Percentiles rank a stretch among this genome's conserved stretches.
These are phyloP conservation scores for Serendipita indica DNA, from an alignment of 768 basidiomycete genomes.

Conservation along the genomic window DNA sequence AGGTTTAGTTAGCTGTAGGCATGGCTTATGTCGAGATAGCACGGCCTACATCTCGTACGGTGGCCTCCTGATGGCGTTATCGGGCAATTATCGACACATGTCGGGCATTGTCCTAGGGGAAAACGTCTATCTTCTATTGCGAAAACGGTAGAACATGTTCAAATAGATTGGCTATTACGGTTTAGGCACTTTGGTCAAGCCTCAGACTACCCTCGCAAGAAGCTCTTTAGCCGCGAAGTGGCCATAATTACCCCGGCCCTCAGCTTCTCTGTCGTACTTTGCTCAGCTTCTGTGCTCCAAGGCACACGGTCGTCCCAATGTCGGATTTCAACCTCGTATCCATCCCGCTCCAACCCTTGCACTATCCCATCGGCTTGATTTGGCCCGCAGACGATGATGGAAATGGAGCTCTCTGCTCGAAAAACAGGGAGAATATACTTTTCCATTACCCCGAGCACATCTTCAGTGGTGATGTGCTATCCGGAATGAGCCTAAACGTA, in stretches of 20 bases:
- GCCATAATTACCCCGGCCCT: too few species aligned
- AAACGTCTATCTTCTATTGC: slow-evolving; percentile 76
- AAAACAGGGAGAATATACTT: slow-evolving; percentile 80
- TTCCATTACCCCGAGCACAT: slow-evolving; percentile 53
- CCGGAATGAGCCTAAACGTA: neutral
- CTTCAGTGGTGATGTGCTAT: slow-evolving; percentile 58
- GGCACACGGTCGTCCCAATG: slow-evolving; percentile 42
- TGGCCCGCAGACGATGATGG: slow-evolving; percentile 73
- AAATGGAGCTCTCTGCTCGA: slow-evolving; percentile 55
- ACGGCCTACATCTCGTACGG: slow-evolving; percentile 96
- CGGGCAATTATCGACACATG: slow-evolving; percentile 86
- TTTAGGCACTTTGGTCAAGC: too few species aligned
- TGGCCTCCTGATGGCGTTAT: slow-evolving; percentile 84
- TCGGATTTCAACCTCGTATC: slow-evolving; percentile 66
- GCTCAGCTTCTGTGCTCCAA: neutral
- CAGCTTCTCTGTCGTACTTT: too few species aligned
- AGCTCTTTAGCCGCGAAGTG: too few species aligned
- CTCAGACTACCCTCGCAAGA: too few species aligned
- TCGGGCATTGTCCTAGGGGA: slow-evolving; percentile 85
- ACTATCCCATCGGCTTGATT: slow-evolving; percentile 61
- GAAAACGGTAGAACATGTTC: slow-evolving; percentile 26
- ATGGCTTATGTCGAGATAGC: slow-evolving; percentile 27
- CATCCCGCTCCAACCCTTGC: slow-evolving; percentile 43
- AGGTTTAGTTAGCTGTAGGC: slow-evolving; percentile 13
- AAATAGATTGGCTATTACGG: too few species aligned